A percentile compares a stretch with the other conserved stretches of the same genome.
phyloP scores from a whole-genome alignment of 768 basidiomycete species.

The Boletus sensibilis region DNA sequence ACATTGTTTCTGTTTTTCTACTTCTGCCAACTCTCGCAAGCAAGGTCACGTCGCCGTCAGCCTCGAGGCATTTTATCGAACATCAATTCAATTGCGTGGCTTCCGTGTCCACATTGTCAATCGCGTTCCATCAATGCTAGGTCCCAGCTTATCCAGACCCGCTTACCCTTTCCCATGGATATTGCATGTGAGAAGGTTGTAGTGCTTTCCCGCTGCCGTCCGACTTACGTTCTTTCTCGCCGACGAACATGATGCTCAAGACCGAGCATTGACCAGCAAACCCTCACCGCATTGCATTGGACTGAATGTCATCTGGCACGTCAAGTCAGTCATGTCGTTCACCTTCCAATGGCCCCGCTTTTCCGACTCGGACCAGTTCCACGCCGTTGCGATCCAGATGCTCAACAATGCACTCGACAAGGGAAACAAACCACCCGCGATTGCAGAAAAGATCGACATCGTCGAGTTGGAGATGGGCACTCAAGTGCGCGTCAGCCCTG shows the following conservation, averaged over 20 bases:
- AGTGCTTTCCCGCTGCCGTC: no score
- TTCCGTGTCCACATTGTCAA: no score
- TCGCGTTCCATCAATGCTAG: no score
- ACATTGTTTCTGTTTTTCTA: no score
- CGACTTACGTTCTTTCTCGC: slow-evolving; percentile 16
- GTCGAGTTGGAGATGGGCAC: slow-evolving; percentile 99
- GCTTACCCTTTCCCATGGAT: no score
- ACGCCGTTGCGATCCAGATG: slow-evolving; percentile 94
- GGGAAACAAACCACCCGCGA: slow-evolving; percentile 95
- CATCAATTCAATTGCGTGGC: no score
- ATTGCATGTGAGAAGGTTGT: no score
- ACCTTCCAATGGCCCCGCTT: slow-evolving; percentile 97
- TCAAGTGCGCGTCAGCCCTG: slow-evolving; percentile 55
- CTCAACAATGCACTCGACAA: slow-evolving; percentile 96
- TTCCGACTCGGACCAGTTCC: slow-evolving; percentile 94
- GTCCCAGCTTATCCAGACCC: no score
- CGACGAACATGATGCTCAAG: slow-evolving; percentile 23
- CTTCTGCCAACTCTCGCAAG: no score
- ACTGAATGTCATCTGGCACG: not conserved
- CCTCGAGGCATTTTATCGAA: no score
- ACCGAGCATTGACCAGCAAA: slow-evolving; percentile 1
- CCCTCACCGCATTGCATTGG: not conserved
- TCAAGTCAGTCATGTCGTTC: slow-evolving; percentile 61
- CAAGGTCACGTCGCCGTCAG: no score
- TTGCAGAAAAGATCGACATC: slow-evolving; percentile 96